Base-by-base conservation (phyloP, 2,329 filamentous ascomycete species). In the Colletotrichum orbiculare region DNA sequence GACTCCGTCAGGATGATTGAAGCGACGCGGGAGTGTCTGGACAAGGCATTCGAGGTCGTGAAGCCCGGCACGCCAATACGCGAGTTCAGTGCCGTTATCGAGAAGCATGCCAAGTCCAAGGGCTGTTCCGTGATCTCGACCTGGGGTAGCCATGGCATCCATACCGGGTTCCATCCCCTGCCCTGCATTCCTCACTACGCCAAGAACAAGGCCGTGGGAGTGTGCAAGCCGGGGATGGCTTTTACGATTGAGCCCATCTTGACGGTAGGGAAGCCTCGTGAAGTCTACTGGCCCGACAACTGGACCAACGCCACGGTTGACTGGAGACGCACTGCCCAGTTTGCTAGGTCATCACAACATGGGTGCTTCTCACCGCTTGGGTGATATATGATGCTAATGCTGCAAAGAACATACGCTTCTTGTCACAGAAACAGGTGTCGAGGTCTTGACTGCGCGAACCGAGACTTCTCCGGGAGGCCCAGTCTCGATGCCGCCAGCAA, bases 221-320 rank as follows among this genome's bases (percentile, higher is more conserved):
- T 91, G 71, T 96, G 94, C 66, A 97, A 97, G 82, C 90, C 93
- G 0, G 96, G 96, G 57, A 97, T 98, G 94, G 97, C 94, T 69
- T 99, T 99, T 74, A 99, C 96, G 0, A 99, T 99, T 67, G 96
- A 99, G 81, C 96, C 96, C 13, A 99, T 99, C 96, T 94, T 99
- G 75, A 94, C 93, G 45, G 78, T 97, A 59, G 96, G 96, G 63
- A 94, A 92, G 66, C 92, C 97, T 78, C 89, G 89, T 68, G 96
- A 99, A 75, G 91, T 96, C 76, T 98, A 94, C 0, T 99, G 96
- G 96, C 96, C 96, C 0, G 96, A 99, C 76, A 93, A 98, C 82
- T 99, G 96, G 96, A 99, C 96, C 1, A 97, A 94, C 78, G 92
- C 93, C 6, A 99, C 96, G 0, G 87, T 90, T 61, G 96, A 99